Percentiles rank a stretch among this genome's conserved stretches.
phyloP scores from a whole-genome alignment of 2,329 filamentous ascomycete genomes.

The Xylariaceae sp. region DNA sequence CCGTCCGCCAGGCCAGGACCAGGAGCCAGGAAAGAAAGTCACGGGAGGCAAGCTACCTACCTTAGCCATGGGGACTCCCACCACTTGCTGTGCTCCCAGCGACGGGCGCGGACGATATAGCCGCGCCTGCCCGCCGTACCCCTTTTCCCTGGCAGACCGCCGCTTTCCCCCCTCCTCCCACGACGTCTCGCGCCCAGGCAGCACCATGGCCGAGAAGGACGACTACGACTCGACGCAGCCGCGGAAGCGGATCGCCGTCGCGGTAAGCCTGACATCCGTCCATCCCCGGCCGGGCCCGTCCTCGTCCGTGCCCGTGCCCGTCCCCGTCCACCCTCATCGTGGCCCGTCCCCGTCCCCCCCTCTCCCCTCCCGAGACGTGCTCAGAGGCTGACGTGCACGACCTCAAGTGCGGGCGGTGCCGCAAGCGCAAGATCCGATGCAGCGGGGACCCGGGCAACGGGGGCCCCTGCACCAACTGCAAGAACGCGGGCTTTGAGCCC shows the following conservation, averaged over 20 bases:
- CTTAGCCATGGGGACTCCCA: constrained; percentile 35
- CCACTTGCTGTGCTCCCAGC: constrained; percentile 29
- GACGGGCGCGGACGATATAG: constrained; percentile 33
- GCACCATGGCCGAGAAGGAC: constrained; percentile 34
- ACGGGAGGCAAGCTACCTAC: constrained; percentile 12
- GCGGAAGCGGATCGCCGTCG: constrained; percentile 52
- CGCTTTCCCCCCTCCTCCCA: constrained; percentile 30
- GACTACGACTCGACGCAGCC: constrained; percentile 38
- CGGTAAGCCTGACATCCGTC: constrained; percentile 35
- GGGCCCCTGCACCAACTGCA: constrained; percentile 77
- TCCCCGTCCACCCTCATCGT: constrained; percentile 3
- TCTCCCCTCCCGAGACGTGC: neutral
- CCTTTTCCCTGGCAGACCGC: constrained; percentile 26
- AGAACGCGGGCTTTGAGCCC: constrained; percentile 58
- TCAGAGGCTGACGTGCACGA: constrained; percentile 12
- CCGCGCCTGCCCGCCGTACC: constrained; percentile 30
- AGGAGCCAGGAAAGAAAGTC: too few species aligned
- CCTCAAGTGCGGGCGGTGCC: constrained; percentile 73
- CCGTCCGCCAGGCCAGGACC: too few species aligned
- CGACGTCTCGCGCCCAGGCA: constrained; percentile 27
- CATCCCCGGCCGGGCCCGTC: neutral
- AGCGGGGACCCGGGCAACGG: constrained; percentile 75
- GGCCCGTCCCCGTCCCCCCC: constrained; percentile 1
- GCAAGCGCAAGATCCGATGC: constrained; percentile 91
- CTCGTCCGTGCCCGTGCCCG: constrained; percentile 5